Evolutionary conservation across 2,329 filamentous ascomycete species (phyloP).

Genomic region (Verticillium alfalfae): DNA sequence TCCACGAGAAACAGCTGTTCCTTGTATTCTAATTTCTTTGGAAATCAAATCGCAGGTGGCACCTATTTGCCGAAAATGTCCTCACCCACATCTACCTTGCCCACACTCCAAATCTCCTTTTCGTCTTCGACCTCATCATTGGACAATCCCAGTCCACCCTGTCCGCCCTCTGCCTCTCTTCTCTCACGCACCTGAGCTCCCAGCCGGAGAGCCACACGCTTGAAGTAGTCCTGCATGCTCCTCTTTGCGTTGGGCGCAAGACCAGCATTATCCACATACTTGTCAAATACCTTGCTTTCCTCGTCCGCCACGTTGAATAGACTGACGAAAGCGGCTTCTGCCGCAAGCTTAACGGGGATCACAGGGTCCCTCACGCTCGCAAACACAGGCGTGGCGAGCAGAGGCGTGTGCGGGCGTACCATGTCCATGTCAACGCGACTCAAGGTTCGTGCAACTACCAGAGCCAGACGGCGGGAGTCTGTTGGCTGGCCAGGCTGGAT

Average conservation of each 20-base stretch:
- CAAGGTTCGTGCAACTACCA: conserved; percentile 84
- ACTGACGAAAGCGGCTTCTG: conserved; percentile 88
- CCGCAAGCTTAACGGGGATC: conserved; percentile 91
- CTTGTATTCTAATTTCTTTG: neutral
- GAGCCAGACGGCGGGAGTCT: conserved; percentile 78
- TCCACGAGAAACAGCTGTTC: neutral
- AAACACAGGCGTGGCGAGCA: conserved; percentile 82
- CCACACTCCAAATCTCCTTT: conserved; percentile 92
- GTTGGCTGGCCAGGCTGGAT: conserved; percentile 73
- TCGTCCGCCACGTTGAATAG: conserved; percentile 87
- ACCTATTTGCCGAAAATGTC: conserved; percentile 44
- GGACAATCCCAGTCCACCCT: conserved; percentile 76
- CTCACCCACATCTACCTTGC: conserved; percentile 72
- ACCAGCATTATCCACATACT: conserved; percentile 70
- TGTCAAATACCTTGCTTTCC: conserved; percentile 81
- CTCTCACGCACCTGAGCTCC: conserved; percentile 85
- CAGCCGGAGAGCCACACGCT: conserved; percentile 78
- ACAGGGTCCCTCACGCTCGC: conserved; percentile 83
- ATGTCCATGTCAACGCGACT: conserved; percentile 74
- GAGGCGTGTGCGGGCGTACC: conserved; percentile 71
- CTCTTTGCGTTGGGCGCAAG: conserved; percentile 71
- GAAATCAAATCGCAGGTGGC: neutral
- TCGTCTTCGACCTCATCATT: conserved; percentile 94
- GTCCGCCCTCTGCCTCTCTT: conserved; percentile 84
- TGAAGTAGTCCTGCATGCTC: conserved; percentile 96